Evolutionary conservation across 2,329 filamentous ascomycete species (phyloP).

Genomic region (Cladosporium sp.): DNA sequence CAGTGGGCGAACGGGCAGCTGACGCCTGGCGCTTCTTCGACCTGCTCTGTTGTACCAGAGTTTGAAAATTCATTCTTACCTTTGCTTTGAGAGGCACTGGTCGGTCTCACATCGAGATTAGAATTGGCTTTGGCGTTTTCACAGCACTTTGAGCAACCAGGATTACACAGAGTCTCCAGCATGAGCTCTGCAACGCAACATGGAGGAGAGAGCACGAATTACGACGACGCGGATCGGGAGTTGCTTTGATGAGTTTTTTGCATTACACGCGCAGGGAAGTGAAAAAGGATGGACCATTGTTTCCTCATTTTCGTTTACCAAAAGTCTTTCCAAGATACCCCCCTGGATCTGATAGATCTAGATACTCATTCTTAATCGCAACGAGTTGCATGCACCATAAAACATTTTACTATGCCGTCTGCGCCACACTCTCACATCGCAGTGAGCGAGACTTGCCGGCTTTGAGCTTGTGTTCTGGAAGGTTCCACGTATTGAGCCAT

Average conservation of each 20-base stretch:
- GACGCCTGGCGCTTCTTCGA: conserved; percentile 5
- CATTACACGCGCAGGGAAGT: background rate
- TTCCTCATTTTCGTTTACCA: conserved; percentile 4
- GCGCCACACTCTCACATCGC: background rate
- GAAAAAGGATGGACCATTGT: background rate
- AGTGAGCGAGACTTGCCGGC: background rate
- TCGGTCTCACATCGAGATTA: background rate
- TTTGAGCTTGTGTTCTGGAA: conserved; percentile 7
- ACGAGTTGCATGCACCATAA: background rate
- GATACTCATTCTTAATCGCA: conserved; percentile 4
- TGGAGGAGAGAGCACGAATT: background rate
- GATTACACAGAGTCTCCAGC: background rate
- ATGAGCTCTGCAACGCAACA: background rate
- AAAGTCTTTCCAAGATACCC: conserved; percentile 12
- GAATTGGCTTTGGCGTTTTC: background rate
- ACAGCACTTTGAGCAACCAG: background rate
- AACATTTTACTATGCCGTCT: background rate
- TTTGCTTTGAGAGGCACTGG: background rate
- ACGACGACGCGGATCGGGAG: background rate
- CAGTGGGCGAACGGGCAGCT: conserved; percentile 22
- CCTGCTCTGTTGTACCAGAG: background rate
- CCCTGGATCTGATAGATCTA: background rate
- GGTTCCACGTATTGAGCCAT: conserved; percentile 9
- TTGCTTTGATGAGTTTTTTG: background rate
- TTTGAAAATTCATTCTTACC: conserved; percentile 3